Evolutionary conservation across 345 rosid species (phyloP).

Genomic region (Pistacia vera): DNA sequence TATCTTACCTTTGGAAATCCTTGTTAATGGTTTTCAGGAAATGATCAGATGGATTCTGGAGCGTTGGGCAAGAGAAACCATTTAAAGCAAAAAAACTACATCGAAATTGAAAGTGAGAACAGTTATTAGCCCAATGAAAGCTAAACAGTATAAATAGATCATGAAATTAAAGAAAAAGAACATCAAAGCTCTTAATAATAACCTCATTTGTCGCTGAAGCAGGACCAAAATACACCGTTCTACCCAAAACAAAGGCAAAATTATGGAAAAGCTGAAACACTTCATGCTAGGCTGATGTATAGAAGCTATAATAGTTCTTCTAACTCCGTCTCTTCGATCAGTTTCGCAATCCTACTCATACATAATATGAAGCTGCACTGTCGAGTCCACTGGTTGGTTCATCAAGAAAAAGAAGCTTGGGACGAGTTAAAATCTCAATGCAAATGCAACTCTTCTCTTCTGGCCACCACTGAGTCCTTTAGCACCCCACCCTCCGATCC

Average conservation of each 20-base stretch:
- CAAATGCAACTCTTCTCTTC: constrained; percentile 33
- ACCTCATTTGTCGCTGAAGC: constrained; percentile 39
- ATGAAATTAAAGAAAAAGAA: too few relatives aligned
- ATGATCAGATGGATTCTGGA: constrained; percentile 52
- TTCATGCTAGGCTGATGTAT: constrained; percentile 57
- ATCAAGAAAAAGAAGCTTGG: constrained; percentile 54
- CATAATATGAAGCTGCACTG: constrained; percentile 26
- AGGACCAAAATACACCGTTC: constrained; percentile 53
- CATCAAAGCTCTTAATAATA: not conserved
- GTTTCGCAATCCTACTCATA: constrained; percentile 43
- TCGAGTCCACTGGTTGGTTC: constrained; percentile 63
- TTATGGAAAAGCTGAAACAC: constrained; percentile 52
- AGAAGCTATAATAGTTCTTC: constrained; percentile 42
- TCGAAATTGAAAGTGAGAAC: not conserved
- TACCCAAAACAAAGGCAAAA: constrained; percentile 51
- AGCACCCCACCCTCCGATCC: constrained; percentile 49
- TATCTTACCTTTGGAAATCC: constrained; percentile 48
- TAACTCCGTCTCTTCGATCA: constrained; percentile 22
- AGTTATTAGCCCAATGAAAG: not conserved
- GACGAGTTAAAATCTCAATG: constrained; percentile 52
- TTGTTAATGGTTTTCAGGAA: constrained; percentile 49
- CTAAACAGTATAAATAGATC: too few relatives aligned
- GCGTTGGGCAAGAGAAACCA: constrained; percentile 52
- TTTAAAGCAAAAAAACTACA: constrained; percentile 51
- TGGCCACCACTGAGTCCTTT: constrained; percentile 59